These are phyloP conservation scores for Populus trichocarpa DNA, from an alignment of 441 rosid species.

Conservation along the genomic window DNA sequence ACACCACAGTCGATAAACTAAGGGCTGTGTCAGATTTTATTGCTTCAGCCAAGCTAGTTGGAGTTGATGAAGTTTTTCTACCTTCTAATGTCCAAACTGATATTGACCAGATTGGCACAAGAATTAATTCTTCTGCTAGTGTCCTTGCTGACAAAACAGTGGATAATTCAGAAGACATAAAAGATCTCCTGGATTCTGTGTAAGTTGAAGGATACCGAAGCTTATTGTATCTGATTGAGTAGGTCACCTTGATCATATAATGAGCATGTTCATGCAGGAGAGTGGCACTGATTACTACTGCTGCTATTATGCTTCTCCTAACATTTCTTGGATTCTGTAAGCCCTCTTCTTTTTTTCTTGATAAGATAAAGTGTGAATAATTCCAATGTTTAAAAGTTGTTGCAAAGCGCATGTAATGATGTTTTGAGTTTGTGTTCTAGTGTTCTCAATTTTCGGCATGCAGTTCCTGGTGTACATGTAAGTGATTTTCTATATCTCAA, in stretches of 20 bases:
- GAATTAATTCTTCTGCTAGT: conserved; percentile 54
- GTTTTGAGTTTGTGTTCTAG: conserved; percentile 35
- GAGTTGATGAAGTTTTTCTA: conserved; percentile 61
- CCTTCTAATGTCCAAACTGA: conserved; percentile 75
- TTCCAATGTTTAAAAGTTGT: background rate
- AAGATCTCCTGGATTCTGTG: conserved; percentile 67
- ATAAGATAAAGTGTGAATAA: background rate
- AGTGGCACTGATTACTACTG: conserved; percentile 51
- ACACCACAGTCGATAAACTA: conserved; percentile 50
- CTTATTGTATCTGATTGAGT: background rate
- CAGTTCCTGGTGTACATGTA: conserved; percentile 77
- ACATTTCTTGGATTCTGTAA: conserved; percentile 81
- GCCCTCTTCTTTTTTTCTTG: conserved; percentile 15
- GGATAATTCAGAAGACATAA: conserved; percentile 50
- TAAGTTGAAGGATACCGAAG: conserved; percentile 24
- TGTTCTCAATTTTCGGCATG: conserved; percentile 73
- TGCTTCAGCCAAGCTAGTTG: conserved; percentile 61
- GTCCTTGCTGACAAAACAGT: conserved; percentile 45
- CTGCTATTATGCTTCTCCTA: conserved; percentile 79
- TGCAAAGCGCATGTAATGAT: background rate
- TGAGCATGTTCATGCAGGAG: conserved; percentile 47
- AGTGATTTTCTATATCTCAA: conserved; percentile 25
- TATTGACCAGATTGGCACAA: conserved; percentile 69
- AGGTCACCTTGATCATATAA: background rate
- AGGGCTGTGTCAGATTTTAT: conserved; percentile 62